Evolutionary conservation across 2,329 filamentous ascomycete species (phyloP), one percentile per base, ranked within the genome.

Genomic region (Epichloe typhina): DNA sequence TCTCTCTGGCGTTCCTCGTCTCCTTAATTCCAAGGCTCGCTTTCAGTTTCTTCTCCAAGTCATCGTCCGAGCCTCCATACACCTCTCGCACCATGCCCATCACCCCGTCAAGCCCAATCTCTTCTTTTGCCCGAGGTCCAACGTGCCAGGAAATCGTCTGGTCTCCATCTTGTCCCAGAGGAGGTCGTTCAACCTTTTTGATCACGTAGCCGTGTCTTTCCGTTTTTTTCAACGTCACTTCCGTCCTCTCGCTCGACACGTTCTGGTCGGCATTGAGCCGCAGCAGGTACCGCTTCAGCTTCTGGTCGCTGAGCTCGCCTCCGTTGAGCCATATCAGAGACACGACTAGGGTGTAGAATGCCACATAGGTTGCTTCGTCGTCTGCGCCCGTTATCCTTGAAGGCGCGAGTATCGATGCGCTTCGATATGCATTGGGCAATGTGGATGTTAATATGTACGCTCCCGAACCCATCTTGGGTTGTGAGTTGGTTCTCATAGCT

Each of bases 181-280:
- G 65, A 12, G 72, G 72, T 43, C 70, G 77, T 58, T 96, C 89
- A 19, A 82, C 76, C 47, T 83, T 76, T 56, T 80, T 85, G 37
- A 89, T 74, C 3, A 98, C 71, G 62, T 98, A 98, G 0, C 86
- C 86, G 50, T 97, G 89, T 56, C 78, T 83, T 56, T 83, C 77
- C 72, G 97, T 83, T 48, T 79, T 78, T 57, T 83, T 79, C 12
- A 97, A 69, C 3, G 91, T 71, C 49, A 80, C 74, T 6, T 94
- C 86, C 1, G 87, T 94, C 60, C 80, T 86, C 42, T 87, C 84
- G 51, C 83, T 69, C 0, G 86, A 85, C 2, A 89, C 83, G 55
- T 85, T 84, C 37, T 80, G 76, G 50, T 88, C 81, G 3, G 86
- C 81, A 54, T 93, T 90, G 55, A 90, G 73, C 23, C 88, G 80